A percentile compares a stretch with the other conserved stretches of the same genome.
Evolutionary conservation across 805 yeast species (phyloP).

Genomic region (Ogataea pignaliae): DNA sequence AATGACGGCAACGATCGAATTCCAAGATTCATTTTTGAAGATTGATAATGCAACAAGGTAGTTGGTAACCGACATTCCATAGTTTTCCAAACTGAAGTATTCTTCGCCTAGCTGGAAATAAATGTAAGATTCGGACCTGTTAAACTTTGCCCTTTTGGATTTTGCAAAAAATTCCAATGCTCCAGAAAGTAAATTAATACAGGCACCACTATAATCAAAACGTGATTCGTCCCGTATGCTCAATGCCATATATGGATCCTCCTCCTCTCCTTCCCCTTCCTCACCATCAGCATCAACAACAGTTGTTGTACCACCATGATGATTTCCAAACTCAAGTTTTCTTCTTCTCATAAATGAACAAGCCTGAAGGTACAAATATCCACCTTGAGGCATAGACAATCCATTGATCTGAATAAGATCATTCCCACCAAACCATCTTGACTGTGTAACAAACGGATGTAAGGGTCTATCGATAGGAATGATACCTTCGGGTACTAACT

Average conservation of each 20-base stretch:
- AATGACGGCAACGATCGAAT: conserved; percentile 27
- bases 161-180: conserved; percentile 34
- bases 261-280: no score
- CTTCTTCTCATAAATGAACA: conserved; percentile 29
- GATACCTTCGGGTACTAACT: conserved; percentile 38
- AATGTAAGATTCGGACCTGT: conserved; percentile 38
- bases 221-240: conserved; percentile 18
- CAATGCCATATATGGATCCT: conserved; percentile 27
- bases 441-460: conserved; percentile 27
- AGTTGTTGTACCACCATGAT: not conserved
- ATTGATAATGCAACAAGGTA: conserved; percentile 35
- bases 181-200: conserved; percentile 31
- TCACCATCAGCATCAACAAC: no score
- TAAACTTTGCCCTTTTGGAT: conserved; percentile 31
- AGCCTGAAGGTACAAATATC: conserved; percentile 38
- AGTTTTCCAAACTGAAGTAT: conserved; percentile 30
- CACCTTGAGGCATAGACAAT: conserved; percentile 38
- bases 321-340: conserved; percentile 6
- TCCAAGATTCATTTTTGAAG: conserved; percentile 41
- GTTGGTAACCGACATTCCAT: conserved; percentile 37
- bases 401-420: conserved; percentile 10
- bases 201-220: conserved; percentile 15
- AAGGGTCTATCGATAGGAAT: conserved; percentile 34
- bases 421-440: conserved; percentile 18
- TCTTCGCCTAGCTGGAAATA: conserved; percentile 51